Evolutionary conservation across 805 yeast species (phyloP).

Genomic region (Sugiyamaella floridensis): DNA sequence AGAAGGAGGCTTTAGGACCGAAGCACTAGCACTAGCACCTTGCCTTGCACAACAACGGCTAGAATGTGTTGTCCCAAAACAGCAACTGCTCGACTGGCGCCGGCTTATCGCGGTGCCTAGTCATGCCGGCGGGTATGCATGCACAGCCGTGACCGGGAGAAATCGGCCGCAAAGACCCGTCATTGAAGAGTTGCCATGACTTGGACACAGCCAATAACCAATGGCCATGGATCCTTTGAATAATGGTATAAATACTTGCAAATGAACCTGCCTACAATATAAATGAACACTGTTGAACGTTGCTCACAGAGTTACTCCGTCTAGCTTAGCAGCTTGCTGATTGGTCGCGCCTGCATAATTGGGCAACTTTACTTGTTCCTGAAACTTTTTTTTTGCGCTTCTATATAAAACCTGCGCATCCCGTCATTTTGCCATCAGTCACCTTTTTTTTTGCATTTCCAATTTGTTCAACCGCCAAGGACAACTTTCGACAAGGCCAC

Average conservation of each 20-base stretch:
- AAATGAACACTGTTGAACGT: no score
- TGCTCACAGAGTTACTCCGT: no score
- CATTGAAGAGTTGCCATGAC: not conserved
- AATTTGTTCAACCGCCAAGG: not conserved
- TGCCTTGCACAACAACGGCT: no score
- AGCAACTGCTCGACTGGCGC: not conserved
- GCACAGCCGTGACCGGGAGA: not conserved
- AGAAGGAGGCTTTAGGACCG: no score
- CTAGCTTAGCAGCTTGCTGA: no score
- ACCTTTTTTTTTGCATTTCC: not conserved
- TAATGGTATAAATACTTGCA: no score
- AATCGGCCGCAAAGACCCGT: not conserved
- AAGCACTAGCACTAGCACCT: no score
- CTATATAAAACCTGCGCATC: not conserved
- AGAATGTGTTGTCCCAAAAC: not conserved
- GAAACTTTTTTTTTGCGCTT: not conserved
- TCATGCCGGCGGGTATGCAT: not conserved
- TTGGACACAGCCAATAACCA: not conserved
- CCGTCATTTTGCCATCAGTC: not conserved
- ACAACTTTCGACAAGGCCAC: not conserved
- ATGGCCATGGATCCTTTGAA: not conserved
- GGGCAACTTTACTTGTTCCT: not conserved
- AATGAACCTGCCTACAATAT: no score
- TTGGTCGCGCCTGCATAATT: not conserved
- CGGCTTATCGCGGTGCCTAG: not conserved